Evolutionary conservation across 495 filamentous ascomycete species (phyloP).

Genomic region (Neurospora sp.): DNA sequence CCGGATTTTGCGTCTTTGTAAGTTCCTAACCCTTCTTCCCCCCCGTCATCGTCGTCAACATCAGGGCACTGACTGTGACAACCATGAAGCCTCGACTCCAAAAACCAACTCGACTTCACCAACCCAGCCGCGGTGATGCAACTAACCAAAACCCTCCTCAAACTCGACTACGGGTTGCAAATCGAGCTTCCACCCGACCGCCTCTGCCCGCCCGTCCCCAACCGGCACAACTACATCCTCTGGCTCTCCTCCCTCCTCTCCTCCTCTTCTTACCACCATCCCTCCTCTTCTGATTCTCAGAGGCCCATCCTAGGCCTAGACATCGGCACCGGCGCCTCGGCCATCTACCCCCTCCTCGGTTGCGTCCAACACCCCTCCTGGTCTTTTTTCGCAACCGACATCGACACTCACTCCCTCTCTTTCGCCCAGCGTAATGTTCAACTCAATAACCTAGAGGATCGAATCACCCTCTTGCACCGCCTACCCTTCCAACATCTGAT

Average conservation of each 20-base stretch:
- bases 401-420: slow-evolving; percentile 61
- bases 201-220: slow-evolving; percentile 82
- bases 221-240: slow-evolving; percentile 78
- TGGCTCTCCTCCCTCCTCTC: slow-evolving; percentile 86
- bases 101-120: slow-evolving; percentile 69
- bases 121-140: slow-evolving; percentile 69
- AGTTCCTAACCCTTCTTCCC: no score
- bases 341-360: slow-evolving; percentile 84
- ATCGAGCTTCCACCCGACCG: slow-evolving; percentile 66
- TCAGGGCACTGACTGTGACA: no score
- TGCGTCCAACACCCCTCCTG: slow-evolving; percentile 55
- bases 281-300: not conserved
- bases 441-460: slow-evolving; percentile 50
- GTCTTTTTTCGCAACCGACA: slow-evolving; percentile 73
- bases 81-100: slow-evolving; percentile 38
- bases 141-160: slow-evolving; percentile 70
- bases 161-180: slow-evolving; percentile 61
- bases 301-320: slow-evolving; percentile 51
- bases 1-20: slow-evolving; percentile 21
- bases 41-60: no score
- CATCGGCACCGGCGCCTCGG: slow-evolving; percentile 83
- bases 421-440: slow-evolving; percentile 54
- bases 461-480: slow-evolving; percentile 55
- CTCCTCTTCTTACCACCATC: slow-evolving; percentile 44
- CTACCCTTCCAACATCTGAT: slow-evolving; percentile 44